Base-by-base conservation (phyloP, 768 basidiomycete genomes). In the Pleurotus cornucopiae region DNA sequence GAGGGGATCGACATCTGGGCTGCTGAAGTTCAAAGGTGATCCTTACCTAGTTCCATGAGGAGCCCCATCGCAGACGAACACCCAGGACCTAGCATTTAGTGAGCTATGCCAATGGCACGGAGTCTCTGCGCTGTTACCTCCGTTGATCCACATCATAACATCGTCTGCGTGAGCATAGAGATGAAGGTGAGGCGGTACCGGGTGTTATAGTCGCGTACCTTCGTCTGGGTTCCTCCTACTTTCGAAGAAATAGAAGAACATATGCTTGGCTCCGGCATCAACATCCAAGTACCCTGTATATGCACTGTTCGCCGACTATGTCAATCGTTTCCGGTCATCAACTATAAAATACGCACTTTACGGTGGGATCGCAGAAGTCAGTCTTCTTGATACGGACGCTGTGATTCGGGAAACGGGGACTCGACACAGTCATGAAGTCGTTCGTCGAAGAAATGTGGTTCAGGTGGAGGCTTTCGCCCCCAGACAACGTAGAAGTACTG, bases 231-330 rank as follows among this genome's bases (percentile, higher is more conserved):
- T 70, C 47, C 74, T 74, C 58, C 88, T 71, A 59, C 82, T 84
- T 69, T 89, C 85, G 66, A 89, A 89, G 69, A 89, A 89, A 68
- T 87, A 87, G 71, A 89, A 88, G 68, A 85, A 85, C 40, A 86
- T 54, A 59, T 85, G 85, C 54, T 83, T 79, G 18, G 83, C 82
- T 48, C 84, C 83, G 20, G 68, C 67, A 53, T 75, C 72, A 13
- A 75, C 71, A 57, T 76, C 73, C 14, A 74, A 68, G 57, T 74
- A 75, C 6, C 74, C 73, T 23, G 73, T 73, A 54, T 71, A 76
- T 11, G 69, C 70, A 47, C 74, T 76, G 54, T 18, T 20, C n/a
- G 48, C 16, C 56, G 18, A 25, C 16, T 44, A 55, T 11, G n/a
- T 54, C 25, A 16, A 47, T 20, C 41, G 16, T 38, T 43, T 40